Conservation (phyloP, 2,329 filamentous ascomycete genomes). For the Emmonsia crescens region DNA sequence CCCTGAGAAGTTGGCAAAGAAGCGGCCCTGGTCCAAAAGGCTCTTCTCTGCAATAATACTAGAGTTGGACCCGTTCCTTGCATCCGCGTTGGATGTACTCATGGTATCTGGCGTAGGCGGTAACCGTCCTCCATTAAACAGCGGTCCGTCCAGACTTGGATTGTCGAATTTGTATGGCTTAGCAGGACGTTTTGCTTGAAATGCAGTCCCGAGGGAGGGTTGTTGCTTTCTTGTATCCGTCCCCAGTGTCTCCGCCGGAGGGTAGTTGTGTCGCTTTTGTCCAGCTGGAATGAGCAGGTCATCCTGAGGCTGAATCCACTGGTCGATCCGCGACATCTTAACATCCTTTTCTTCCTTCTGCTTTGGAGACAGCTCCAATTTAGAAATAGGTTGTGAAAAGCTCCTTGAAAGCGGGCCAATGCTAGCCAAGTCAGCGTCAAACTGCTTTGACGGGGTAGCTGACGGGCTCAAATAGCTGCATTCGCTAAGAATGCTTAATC, state of each 20-base stretch:
- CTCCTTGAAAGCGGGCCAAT: slow-evolving; percentile 10
- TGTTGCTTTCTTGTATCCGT: background rate
- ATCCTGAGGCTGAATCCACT: slow-evolving; percentile 23
- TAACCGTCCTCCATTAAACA: slow-evolving; percentile 26
- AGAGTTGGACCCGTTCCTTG: slow-evolving; percentile 24
- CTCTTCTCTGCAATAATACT: slow-evolving; percentile 25
- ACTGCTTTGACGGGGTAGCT: slow-evolving; percentile 16
- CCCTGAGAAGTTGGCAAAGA: slow-evolving; percentile 12
- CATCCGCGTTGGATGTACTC: slow-evolving; percentile 27
- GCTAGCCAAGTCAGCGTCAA: slow-evolving; percentile 6
- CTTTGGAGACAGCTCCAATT: background rate
- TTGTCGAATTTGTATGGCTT: slow-evolving; percentile 15
- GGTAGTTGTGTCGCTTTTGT: slow-evolving; percentile 12
- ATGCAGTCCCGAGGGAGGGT: slow-evolving; percentile 18
- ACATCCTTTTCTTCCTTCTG: slow-evolving; percentile 11
- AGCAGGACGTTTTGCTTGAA: slow-evolving; percentile 16
- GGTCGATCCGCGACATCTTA: slow-evolving; percentile 20
- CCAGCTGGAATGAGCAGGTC: slow-evolving; percentile 14
- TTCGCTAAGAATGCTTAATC: slow-evolving; percentile 35
- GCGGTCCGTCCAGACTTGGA: slow-evolving; percentile 19
- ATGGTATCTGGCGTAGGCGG: slow-evolving; percentile 36
- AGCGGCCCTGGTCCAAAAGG: slow-evolving; percentile 13
- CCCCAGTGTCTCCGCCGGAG: slow-evolving; percentile 8
- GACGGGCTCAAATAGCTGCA: slow-evolving; percentile 32
- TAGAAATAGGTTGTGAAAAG: slow-evolving; percentile 9